phyloP scores from a whole-genome alignment of 257 asterid genomes.

The Eustoma russellianum region DNA sequence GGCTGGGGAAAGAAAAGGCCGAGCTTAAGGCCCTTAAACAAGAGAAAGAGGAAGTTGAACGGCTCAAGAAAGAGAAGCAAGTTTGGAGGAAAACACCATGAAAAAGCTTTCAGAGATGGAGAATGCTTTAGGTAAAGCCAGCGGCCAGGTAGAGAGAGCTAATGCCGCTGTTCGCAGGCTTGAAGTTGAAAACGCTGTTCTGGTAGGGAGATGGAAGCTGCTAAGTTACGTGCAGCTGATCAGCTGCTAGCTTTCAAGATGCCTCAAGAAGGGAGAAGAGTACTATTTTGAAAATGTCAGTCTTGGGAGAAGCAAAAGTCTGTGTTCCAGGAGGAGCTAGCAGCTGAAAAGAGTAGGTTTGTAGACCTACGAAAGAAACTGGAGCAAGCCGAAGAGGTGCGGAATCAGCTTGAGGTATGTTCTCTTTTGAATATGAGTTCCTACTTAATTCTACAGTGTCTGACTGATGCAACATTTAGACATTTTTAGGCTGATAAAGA shows the following conservation, averaged over 20 bases:
- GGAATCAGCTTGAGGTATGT: conserved; percentile 71
- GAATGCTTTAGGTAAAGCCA: conserved; percentile 67
- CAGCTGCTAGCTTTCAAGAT: conserved; percentile 74
- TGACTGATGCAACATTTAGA: neutral
- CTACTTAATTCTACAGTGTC: neutral
- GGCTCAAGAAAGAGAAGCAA: conserved; percentile 81
- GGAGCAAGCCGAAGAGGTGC: conserved; percentile 48
- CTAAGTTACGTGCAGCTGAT: conserved; percentile 60
- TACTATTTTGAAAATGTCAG: conserved; percentile 56
- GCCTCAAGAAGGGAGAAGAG: conserved; percentile 70
- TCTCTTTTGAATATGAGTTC: neutral
- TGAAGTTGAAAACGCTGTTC: conserved; percentile 51
- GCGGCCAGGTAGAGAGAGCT: conserved; percentile 79
- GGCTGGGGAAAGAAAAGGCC: conserved; percentile 78
- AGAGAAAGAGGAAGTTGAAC: conserved; percentile 87
- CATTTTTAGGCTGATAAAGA: no score
- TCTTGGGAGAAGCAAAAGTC: conserved; percentile 88
- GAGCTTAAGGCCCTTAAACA: conserved; percentile 87
- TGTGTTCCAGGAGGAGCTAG: conserved; percentile 64
- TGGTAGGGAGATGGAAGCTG: conserved; percentile 79
- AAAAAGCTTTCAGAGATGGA: conserved; percentile 86
- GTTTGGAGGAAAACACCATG: conserved; percentile 61
- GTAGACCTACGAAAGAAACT: conserved; percentile 43
- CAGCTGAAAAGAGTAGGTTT: conserved; percentile 43
- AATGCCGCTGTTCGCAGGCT: conserved; percentile 68